Percentiles rank a stretch among this genome's conserved stretches.
phyloP scores from a whole-genome alignment of 495 filamentous ascomycete species.

The Hypoxylon fuscum region DNA sequence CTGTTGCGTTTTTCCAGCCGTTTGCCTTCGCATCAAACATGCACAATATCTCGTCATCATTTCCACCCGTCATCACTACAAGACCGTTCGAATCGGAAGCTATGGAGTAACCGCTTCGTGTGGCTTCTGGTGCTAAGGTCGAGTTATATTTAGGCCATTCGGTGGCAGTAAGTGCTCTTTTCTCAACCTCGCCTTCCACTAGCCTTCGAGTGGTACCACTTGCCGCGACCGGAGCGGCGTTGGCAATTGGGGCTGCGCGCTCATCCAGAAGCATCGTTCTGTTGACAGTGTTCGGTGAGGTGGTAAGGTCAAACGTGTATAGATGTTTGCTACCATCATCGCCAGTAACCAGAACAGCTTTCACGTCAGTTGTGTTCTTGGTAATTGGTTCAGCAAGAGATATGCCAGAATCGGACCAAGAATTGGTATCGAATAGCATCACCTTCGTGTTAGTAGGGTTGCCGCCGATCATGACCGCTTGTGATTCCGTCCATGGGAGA shows the following conservation, averaged over 20 bases:
- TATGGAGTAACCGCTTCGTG: slow-evolving; percentile 57
- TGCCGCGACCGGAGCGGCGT: slow-evolving; percentile 46
- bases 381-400: slow-evolving; percentile 66
- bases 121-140: slow-evolving; percentile 70
- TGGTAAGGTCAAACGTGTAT: slow-evolving; percentile 78
- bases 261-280: slow-evolving; percentile 65
- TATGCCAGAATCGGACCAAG: slow-evolving; percentile 71
- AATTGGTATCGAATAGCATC: slow-evolving; percentile 64
- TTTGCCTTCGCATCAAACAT: slow-evolving; percentile 86
- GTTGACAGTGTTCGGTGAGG: slow-evolving; percentile 79
- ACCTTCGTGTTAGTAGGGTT: slow-evolving; percentile 70
- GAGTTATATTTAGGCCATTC: slow-evolving; percentile 83
- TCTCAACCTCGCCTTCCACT: slow-evolving; percentile 19
- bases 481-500: slow-evolving; percentile 75
- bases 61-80: slow-evolving; percentile 82
- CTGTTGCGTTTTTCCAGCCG: slow-evolving; percentile 79
- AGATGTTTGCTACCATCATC: slow-evolving; percentile 86
- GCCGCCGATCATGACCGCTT: slow-evolving; percentile 83
- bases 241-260: slow-evolving; percentile 55
- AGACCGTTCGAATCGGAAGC: slow-evolving; percentile 64
- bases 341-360: slow-evolving; percentile 70
- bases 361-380: slow-evolving; percentile 59
- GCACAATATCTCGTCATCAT: slow-evolving; percentile 67
- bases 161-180: slow-evolving; percentile 56
- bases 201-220: slow-evolving; percentile 2